Conservation (phyloP, 192 early-diverging fungal species). For the Dispira parvispora region DNA sequence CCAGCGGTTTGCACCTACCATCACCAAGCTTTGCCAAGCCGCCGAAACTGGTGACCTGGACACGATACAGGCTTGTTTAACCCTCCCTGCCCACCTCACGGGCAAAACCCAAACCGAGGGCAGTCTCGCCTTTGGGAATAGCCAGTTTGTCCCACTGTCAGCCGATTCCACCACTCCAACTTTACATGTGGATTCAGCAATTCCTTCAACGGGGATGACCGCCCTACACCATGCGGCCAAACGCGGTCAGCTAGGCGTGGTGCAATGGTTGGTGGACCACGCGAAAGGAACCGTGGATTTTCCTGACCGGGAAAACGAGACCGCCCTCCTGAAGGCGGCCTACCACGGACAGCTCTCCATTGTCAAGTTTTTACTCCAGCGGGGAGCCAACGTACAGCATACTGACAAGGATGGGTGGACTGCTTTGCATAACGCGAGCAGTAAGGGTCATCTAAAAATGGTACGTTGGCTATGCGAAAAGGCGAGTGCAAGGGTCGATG, state of each 20-base stretch:
- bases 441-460: constrained; percentile 37
- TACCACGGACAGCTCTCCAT: constrained; percentile 41
- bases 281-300: constrained; percentile 39
- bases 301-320: constrained; percentile 52
- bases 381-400: constrained; percentile 41
- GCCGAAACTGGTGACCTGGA: constrained; percentile 9
- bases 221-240: constrained; percentile 42
- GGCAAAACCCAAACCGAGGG: constrained; percentile 7
- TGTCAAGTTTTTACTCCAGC: constrained; percentile 36
- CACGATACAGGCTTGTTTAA: background rate
- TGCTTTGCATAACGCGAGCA: constrained; percentile 60
- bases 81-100: background rate
- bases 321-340: constrained; percentile 53
- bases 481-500: constrained; percentile 38
- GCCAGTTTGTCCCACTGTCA: background rate
- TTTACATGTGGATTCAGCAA: background rate
- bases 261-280: constrained; percentile 35
- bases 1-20: constrained; percentile 8
- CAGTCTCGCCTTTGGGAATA: background rate
- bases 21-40: constrained; percentile 10
- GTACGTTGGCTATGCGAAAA: constrained; percentile 39
- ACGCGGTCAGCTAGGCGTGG: constrained; percentile 36
- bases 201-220: constrained; percentile 33
- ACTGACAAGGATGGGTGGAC: constrained; percentile 66
- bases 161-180: background rate